phyloP scores from a whole-genome alignment of 1,284 basidiomycete genomes.

The Paramarasmius palmivorus region DNA sequence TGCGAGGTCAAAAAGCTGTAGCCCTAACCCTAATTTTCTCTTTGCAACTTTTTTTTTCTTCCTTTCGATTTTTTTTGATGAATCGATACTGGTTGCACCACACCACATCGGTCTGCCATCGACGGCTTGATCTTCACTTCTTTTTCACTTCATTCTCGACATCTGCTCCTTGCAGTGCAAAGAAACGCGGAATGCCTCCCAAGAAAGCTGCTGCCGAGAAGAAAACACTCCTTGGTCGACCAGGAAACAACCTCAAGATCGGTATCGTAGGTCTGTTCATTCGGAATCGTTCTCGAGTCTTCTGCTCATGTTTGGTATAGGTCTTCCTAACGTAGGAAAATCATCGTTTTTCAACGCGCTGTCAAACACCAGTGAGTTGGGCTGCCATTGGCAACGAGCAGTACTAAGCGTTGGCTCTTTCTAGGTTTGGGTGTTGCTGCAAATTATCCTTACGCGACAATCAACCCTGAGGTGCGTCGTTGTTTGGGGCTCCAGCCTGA shows the following conservation, averaged over 20 bases:
- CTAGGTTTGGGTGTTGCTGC: slow-evolving; percentile 94
- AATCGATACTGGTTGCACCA: too few relatives aligned
- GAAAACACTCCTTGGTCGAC: slow-evolving; percentile 84
- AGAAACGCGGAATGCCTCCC: slow-evolving; percentile 75
- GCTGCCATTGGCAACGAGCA: not conserved
- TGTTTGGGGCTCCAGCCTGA: not conserved
- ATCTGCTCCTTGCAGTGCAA: slow-evolving; percentile 25
- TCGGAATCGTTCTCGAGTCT: slow-evolving; percentile 16
- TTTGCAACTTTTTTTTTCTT: not conserved
- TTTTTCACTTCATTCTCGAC: slow-evolving; percentile 14
- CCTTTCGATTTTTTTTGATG: slow-evolving; percentile 1
- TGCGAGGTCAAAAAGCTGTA: too few relatives aligned
- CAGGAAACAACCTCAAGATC: slow-evolving; percentile 92
- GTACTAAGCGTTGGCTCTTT: slow-evolving; percentile 3
- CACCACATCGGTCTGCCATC: slow-evolving; percentile 1
- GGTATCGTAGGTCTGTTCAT: slow-evolving; percentile 89
- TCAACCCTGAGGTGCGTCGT: slow-evolving; percentile 71
- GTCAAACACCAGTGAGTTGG: slow-evolving; percentile 75
- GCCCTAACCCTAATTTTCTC: too few relatives aligned
- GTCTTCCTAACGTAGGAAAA: slow-evolving; percentile 93
- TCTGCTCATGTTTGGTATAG: slow-evolving; percentile 36
- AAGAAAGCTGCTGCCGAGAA: slow-evolving; percentile 83
- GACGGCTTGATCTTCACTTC: slow-evolving; percentile 2
- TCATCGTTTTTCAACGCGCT: slow-evolving; percentile 95
- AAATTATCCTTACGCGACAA: slow-evolving; percentile 99